Evolutionary conservation across 352 stramenopile species (phyloP), one percentile per base, ranked within the genome.

Genomic region (Pythium phragmiticola): DNA sequence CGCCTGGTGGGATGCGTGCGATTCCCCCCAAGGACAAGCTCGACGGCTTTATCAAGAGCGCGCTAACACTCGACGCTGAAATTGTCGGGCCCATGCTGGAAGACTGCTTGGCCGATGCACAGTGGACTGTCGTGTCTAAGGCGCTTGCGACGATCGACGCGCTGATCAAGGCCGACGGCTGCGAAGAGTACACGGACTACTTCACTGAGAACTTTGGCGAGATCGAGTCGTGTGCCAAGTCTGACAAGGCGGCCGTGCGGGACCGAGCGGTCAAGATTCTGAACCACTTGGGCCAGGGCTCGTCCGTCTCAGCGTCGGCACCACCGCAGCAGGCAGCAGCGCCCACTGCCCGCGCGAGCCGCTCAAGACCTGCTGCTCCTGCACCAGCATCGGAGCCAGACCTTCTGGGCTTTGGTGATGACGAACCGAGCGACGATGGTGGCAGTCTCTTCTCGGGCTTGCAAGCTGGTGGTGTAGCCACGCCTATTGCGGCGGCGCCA

Each of bases 11-110:
- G 26, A 98, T 98, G 90, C 96, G 96, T 63, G 89, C 95, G 36
- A 91, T 98, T 21, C 95, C 95, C 43, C 95, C 95, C 21, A 93
- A 92, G 59, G 93, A 98, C 62, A 98, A 98, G 74, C 81, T 98
- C 45, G 88, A 92, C 34, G 82, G 84, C 30, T 98, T 98, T 70
- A 73, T 96, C 52, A 88, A 94, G 66, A 90, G 85, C 19, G 85
- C 96, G 6, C 70, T 94, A 64, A 97, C 87, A 26, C 76, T 98
- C 17, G 94, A 98, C 65, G 75, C 93, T 0, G 95, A 98, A 63
- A 88, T 98, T 42, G 87, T 98, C 36, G 96, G 95, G 36, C 95
- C 93, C 0, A 97, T 95, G 62, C 70, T 98, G 7, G 84, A 98
- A 68, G 95, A 98, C 73, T 96, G 85, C 47, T 80, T 98, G 17